Percentiles rank a stretch among this genome's conserved stretches.
phyloP scores from a whole-genome alignment of 805 yeast species.

The Candida namnaoensis region DNA sequence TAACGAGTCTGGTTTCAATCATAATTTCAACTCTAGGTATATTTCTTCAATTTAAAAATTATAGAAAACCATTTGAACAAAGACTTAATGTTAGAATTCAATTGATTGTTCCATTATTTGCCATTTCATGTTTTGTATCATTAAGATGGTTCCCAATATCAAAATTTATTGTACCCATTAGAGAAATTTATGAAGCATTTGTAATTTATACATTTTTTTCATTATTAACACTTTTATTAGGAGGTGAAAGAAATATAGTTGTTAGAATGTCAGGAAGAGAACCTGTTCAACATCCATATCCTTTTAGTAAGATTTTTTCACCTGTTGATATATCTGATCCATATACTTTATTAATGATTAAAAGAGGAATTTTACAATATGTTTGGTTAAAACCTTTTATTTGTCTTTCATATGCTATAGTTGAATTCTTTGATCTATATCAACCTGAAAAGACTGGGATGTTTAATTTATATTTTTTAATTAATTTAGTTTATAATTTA shows the following conservation, averaged over 20 bases:
- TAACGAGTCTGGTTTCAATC: conserved; percentile 19
- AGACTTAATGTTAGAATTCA: conserved; percentile 77
- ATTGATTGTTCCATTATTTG: conserved; percentile 73
- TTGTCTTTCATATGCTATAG: conserved; percentile 42
- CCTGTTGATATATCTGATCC: conserved; percentile 85
- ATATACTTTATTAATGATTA: conserved; percentile 60
- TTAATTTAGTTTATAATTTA: conserved; percentile 63
- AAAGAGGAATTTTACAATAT: conserved; percentile 84
- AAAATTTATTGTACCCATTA: conserved; percentile 55
- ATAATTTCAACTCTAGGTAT: conserved; percentile 37
- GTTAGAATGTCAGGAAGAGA: conserved; percentile 59
- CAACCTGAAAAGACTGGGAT: conserved; percentile 40
- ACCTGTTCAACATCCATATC: conserved; percentile 59
- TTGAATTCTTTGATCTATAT: conserved; percentile 40
- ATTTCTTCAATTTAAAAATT: conserved; percentile 51
- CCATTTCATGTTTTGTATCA: conserved; percentile 58
- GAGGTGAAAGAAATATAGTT: conserved; percentile 87
- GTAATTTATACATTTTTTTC: conserved; percentile 91
- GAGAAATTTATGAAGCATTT: conserved; percentile 93
- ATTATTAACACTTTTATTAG: conserved; percentile 71
- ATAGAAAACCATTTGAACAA: conserved; percentile 85
- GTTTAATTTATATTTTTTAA: conserved; percentile 49
- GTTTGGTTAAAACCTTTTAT: conserved; percentile 90
- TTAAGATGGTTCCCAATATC: conserved; percentile 37
- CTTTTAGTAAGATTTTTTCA: conserved; percentile 37